Evolutionary conservation across 306 rosid genomes (phyloP), one percentile per base, ranked within the genome.

Genomic region (Cercis canadensis): DNA sequence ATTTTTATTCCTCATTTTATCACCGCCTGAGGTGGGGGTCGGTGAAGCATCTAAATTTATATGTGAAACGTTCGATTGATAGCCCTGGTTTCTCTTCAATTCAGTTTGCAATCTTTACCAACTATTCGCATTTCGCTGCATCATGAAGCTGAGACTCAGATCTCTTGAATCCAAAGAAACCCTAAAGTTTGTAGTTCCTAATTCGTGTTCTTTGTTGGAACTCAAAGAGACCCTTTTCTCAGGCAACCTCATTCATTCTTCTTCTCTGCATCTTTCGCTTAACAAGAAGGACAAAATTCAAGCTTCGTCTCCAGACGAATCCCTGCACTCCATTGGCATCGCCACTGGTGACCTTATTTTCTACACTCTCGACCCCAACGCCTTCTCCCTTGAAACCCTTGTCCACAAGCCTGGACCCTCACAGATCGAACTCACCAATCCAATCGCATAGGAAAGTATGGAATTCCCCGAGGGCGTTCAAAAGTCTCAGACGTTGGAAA

Each of bases 111-210:
- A 24, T 24, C 29, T 24, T 24, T 24, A 24, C 29, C 29, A 24
- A 24, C 2, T 3, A 24, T 24, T 24, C 29, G 29, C 29, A 24
- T 24, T 24, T 24, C 29, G 29, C 29, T 24, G 29, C 29, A 16
- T 34, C 73, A 86, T 90, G 98, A 92, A 82, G 67, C 83, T 92
- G n/a, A 75, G 96, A 66, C 55, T 90, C 19, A 69, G 98, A 78
- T 81, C 88, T 19, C 17, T 78, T 3, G 96, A 86, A 49, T 75
- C 93, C 75, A 82, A 85, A 59, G 82, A 85, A 73, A 87, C 96
- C 69, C 67, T 87, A 12, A 82, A 81, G 76, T 51, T 93, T 51
- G 84, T 83, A 21, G 85, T 93, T 40, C 82, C 97, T 0, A 12
- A 74, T 74, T 67, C 74, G 0, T 82, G 67, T 11, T 75, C 98